These are phyloP conservation scores for Ophiostoma australiae DNA, from an alignment of 2,329 filamentous ascomycete genomes.

Conservation along the genomic window DNA sequence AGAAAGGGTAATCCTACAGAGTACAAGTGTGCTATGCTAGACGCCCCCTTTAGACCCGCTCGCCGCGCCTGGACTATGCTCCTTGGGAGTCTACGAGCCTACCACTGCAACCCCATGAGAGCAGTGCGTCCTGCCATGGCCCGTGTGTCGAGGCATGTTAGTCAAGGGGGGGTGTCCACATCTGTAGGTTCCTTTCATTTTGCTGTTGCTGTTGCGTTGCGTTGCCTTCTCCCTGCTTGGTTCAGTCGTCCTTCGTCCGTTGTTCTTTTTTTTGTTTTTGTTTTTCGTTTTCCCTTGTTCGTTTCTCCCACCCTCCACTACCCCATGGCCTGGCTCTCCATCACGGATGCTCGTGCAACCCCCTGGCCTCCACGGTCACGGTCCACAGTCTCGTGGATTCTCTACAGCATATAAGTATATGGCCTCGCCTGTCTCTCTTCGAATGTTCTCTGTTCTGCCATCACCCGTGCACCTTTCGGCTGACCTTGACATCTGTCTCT, in stretches of 20 bases:
- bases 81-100: neutral
- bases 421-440: neutral
- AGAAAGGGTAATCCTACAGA: neutral
- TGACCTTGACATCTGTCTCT: neutral
- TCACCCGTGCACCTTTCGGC: slow-evolving; percentile 2
- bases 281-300: neutral
- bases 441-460: neutral
- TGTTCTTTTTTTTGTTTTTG: neutral
- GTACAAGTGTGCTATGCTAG: neutral
- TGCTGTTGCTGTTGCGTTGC: neutral
- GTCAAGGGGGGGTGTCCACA: slow-evolving; percentile 7
- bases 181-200: neutral
- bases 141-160: slow-evolving; percentile 7
- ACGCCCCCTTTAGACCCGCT: slow-evolving; percentile 2
- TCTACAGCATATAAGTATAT: neutral
- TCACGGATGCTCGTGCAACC: neutral
- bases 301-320: slow-evolving; percentile 9
- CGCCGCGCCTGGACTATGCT: neutral
- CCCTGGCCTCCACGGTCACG: slow-evolving; percentile 2
- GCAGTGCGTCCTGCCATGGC: neutral
- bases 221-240: neutral
- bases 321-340: neutral
- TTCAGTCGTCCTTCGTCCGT: slow-evolving; percentile 2
- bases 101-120: neutral
- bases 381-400: slow-evolving; percentile 4